Conservation (phyloP, 2,329 filamentous ascomycete species). For the Elsinoe batatas region DNA sequence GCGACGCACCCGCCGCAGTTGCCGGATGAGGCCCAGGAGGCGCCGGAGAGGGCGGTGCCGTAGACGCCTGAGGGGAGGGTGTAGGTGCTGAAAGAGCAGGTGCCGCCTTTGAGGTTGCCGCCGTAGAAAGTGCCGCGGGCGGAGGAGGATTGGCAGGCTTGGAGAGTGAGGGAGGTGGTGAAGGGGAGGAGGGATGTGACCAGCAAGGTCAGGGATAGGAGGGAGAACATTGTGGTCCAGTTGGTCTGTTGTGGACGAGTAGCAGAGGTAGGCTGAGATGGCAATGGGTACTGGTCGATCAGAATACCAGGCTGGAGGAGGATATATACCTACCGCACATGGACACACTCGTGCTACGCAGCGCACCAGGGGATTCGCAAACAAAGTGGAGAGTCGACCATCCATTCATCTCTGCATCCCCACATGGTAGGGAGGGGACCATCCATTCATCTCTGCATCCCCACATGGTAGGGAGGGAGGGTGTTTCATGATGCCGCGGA, state of each 20-base stretch:
- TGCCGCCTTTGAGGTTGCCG: slow-evolving; percentile 33
- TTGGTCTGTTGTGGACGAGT: neutral
- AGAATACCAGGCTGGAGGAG: neutral
- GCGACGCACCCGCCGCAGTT: slow-evolving; percentile 54
- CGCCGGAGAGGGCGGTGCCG: slow-evolving; percentile 52
- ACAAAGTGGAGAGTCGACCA: neutral
- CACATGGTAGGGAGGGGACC: neutral
- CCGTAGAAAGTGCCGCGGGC: slow-evolving; percentile 22
- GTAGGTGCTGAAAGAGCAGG: slow-evolving; percentile 55
- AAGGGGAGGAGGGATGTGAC: slow-evolving; percentile 13
- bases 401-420: neutral
- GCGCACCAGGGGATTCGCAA: neutral
- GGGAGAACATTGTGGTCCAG: slow-evolving; percentile 14
- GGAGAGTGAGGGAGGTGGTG: neutral
- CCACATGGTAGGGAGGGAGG: neutral
- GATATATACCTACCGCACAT: neutral
- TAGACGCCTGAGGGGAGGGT: slow-evolving; percentile 49
- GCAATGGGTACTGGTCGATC: neutral
- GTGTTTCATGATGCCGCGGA: slow-evolving; percentile 6
- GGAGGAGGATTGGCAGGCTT: slow-evolving; percentile 14
- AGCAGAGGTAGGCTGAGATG: no score
- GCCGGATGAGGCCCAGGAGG: slow-evolving; percentile 46
- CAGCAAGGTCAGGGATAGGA: slow-evolving; percentile 15
- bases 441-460: neutral
- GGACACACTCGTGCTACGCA: neutral